Conservation (phyloP, 257 asterid genomes). For the Penstemon davidsonii region DNA sequence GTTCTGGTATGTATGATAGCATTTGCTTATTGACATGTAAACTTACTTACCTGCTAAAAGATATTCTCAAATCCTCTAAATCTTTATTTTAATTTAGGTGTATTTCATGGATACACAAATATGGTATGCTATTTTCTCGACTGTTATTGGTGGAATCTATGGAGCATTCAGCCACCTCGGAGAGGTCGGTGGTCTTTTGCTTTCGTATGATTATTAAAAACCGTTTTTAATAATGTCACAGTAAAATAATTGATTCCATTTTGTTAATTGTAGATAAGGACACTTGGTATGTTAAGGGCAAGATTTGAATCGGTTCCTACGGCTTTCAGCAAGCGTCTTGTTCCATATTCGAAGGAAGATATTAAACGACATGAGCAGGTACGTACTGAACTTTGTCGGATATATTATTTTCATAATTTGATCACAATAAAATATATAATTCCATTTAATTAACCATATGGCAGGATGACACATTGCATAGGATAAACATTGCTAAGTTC, state of each 20-base stretch:
- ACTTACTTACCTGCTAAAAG: conserved; percentile 21
- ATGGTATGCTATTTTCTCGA: conserved; percentile 93
- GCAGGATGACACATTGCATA: conserved; percentile 69
- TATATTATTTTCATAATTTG: conserved; percentile 29
- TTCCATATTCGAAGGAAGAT: conserved; percentile 72
- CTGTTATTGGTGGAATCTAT: conserved; percentile 85
- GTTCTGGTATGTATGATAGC: conserved; percentile 61
- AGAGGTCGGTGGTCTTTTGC: conserved; percentile 62
- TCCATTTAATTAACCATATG: conserved; percentile 21
- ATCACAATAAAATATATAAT: conserved; percentile 9
- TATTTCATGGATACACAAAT: conserved; percentile 95
- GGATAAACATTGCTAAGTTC: conserved; percentile 84
- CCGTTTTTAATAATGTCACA: conserved; percentile 9
- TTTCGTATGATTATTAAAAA: conserved; percentile 2
- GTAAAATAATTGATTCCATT: conserved; percentile 24
- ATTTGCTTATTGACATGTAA: conserved; percentile 8
- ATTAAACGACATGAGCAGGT: conserved; percentile 52
- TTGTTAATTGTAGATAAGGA: conserved; percentile 69
- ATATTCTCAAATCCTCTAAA: conserved; percentile 26
- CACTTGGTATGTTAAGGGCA: conserved; percentile 96
- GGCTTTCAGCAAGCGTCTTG: conserved; percentile 86
- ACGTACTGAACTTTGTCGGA: conserved; percentile 35
- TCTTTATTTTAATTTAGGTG: conserved; percentile 52
- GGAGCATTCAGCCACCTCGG: conserved; percentile 99
- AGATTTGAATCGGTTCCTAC: conserved; percentile 87